Evolutionary conservation across 164 flowering plant genomes (phyloP), one percentile per base, ranked within the genome.

Genomic region (Houttuynia cordata): DNA sequence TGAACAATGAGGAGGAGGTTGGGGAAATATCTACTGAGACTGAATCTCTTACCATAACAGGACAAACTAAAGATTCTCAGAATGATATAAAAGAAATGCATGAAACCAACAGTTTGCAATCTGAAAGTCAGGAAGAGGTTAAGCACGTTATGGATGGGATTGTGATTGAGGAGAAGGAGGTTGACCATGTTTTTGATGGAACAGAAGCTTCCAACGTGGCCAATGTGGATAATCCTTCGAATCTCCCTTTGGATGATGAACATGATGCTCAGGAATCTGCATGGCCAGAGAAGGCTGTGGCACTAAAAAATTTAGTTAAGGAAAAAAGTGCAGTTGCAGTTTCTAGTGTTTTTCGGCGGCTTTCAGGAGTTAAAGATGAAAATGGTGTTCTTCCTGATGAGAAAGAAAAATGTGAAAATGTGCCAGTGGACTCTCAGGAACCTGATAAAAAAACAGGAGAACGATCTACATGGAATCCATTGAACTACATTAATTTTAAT

Each of bases 201-300:
- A 80, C 80, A 1, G 88, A 85, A 73, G 69, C 70, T 64, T 79
- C 83, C 56, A 83, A 67, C 64, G 63, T 68, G 76, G 86, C 82
- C 75, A 65, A 68, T 54, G 66, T 45, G 30, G 63, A 71, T 58
- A 75, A 74, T 59, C 61, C 69, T 2, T 30, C 37, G 2, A 30
- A 30, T 19, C 70, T 52, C 19, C 70, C 82, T 45, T 56, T 74
- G 66, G 79, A 79, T 66, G 58, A 41, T 63, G 79, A 72, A 24
- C 84, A 2, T 2, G 37, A 30, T 2, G 37, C 6, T 6, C 37
- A 78, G 66, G 76, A 70, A n/a, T 63, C 61, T 73, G 81, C 62
- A 63, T 80, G 83, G 88, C 83, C 95, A 67, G 90, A 82, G 70
- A 89, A 80, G 62, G 90, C 90, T 25, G 75, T 56, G 47, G 80